A percentile compares a stretch with the other conserved stretches of the same genome.
Conservation (phyloP, 139 green algal genomes). For the Astrephomene gubernaculifera region DNA sequence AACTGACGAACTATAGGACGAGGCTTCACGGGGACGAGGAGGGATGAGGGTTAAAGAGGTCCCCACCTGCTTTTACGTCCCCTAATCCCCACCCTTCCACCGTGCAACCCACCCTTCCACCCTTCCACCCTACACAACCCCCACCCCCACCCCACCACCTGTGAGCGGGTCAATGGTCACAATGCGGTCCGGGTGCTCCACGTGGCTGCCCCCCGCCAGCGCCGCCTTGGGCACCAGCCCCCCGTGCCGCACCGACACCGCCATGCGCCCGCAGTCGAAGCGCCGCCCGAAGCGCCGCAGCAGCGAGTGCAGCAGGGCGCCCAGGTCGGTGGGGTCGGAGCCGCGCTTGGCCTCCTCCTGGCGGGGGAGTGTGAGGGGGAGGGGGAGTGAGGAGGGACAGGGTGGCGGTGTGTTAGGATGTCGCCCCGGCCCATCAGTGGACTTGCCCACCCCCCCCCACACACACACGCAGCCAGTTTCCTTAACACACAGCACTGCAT, state of each 20-base stretch:
- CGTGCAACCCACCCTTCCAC: not conserved
- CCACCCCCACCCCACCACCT: not conserved
- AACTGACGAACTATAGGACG: not conserved
- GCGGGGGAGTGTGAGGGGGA: no score
- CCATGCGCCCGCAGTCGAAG: constrained; percentile 22
- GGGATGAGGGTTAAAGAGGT: not conserved
- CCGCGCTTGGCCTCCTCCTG: constrained; percentile 44
- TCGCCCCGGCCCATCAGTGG: not conserved
- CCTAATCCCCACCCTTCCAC: not conserved
- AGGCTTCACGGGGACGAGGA: not conserved
- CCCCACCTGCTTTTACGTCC: not conserved
- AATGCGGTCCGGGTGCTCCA: constrained; percentile 39
- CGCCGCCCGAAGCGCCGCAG: constrained; percentile 38
- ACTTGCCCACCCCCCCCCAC: no score
- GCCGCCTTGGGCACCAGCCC: constrained; percentile 1
- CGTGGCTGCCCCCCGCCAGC: not conserved
- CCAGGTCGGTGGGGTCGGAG: constrained; percentile 39
- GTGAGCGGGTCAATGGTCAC: constrained; percentile 40
- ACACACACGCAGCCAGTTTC: not conserved
- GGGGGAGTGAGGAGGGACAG: not conserved
- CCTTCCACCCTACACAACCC: not conserved
- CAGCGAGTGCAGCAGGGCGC: constrained; percentile 31
- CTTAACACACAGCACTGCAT: not conserved
- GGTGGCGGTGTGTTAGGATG: not conserved
- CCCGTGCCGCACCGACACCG: constrained; percentile 31